These are phyloP conservation scores for Citrullus mucosospermus DNA, from an alignment of 306 rosid genomes.

Conservation along the genomic window DNA sequence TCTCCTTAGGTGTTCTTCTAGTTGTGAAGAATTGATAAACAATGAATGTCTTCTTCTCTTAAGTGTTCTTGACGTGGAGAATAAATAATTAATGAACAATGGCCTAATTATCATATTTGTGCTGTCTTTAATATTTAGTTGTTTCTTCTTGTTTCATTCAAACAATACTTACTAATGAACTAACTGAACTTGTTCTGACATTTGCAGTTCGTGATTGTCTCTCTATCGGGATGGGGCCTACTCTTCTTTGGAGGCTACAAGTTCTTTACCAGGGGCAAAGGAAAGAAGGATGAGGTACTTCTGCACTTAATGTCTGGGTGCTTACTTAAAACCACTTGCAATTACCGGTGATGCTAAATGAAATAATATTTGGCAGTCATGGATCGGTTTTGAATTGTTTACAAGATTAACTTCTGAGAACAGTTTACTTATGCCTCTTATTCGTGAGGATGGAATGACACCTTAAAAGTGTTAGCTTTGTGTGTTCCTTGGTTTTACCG, in stretches of 20 bases:
- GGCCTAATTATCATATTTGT: background rate
- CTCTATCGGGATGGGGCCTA: slow-evolving; percentile 80
- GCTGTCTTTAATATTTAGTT: background rate
- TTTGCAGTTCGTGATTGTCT: slow-evolving; percentile 73
- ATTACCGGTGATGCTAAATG: background rate
- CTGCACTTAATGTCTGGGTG: background rate
- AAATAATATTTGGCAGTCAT: background rate
- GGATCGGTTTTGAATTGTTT: background rate
- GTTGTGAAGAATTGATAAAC: background rate
- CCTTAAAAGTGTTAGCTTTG: background rate
- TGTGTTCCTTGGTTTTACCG: background rate
- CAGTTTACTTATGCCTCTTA: background rate
- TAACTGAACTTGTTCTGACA: slow-evolving; percentile 15
- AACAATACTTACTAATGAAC: background rate
- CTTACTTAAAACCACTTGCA: background rate
- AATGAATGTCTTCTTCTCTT: background rate
- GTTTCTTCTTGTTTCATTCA: background rate
- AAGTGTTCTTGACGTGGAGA: background rate
- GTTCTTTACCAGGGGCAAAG: slow-evolving; percentile 54
- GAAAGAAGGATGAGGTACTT: slow-evolving; percentile 83
- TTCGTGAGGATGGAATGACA: background rate
- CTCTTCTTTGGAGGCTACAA: slow-evolving; percentile 49
- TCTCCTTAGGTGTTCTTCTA: background rate
- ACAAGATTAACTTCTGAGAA: background rate
- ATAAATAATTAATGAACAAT: background rate